Base-by-base conservation (phyloP, 768 basidiomycete genomes). In the Termitomyces sp. region DNA sequence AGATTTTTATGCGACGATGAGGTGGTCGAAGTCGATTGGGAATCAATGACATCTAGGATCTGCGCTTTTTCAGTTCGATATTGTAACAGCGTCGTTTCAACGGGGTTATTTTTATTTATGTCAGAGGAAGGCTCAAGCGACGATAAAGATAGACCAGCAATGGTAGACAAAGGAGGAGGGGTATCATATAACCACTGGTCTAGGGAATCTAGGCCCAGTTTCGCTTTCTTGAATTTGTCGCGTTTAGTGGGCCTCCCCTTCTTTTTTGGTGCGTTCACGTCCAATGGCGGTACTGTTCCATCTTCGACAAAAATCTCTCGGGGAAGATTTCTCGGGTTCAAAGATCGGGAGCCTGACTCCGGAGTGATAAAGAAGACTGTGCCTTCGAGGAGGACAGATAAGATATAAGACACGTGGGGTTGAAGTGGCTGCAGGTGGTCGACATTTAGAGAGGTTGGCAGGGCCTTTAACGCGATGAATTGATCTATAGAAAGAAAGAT, bases 241-340 rank as follows among this genome's bases (percentile, higher is more conserved):
- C 82, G 77, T 62, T 75, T 85, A 5, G 84, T 77, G 1, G 86
- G 86, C 0, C 88, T 79, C 7, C 88, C 88, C 66, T 78, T 85
- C 66, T 82, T 81, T 68, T 78, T 84, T 34, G 73, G 67, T 25
- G 53, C 64, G 16, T 56, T 57, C 2, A 59, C 49, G 6, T 71
- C 72, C 2, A 55, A 46, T 11, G 65, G 54, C 23, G 68, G 59
- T 2, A 61, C 60, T 35, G 66, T 58, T n/a, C 62, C 70, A 32
- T 79, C 79, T 59, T 75, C 75, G 2, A 77, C 68, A 54, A 82
- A 82, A n/a, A 83, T 71, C 62, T 91, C 90, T 25, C 89, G 80
- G 17, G 90, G 90, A 6, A 92, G 72, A 25, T 71, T 70, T n/a
- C 84, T 77, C 4, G 89, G 90, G 63, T 81, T 84, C 65, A 81